phyloP scores from a whole-genome alignment of 495 filamentous ascomycete species.

The Aspergillus egyptiacus region DNA sequence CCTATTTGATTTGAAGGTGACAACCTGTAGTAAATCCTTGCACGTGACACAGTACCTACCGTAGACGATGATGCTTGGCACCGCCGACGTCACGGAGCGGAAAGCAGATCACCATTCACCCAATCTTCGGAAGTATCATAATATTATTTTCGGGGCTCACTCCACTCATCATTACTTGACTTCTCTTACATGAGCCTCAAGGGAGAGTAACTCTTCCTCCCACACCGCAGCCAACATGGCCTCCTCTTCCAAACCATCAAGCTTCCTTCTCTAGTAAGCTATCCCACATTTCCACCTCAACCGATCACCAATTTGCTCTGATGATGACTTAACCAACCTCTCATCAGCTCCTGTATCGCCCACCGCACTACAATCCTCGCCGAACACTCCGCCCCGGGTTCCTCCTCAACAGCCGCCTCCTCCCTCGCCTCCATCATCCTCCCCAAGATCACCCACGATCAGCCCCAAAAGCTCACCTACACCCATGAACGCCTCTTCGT shows the following conservation, averaged over 20 bases:
- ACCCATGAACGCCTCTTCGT: conserved; percentile 86
- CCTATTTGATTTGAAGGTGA: no score
- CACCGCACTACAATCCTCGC: conserved; percentile 85
- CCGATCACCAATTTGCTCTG: not conserved
- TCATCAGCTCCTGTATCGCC: conserved; percentile 76
- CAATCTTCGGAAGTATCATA: not conserved
- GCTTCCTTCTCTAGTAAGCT: conserved; percentile 74
- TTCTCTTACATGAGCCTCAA: not conserved
- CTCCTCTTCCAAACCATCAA: conserved; percentile 69
- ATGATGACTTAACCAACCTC: conserved; percentile 15
- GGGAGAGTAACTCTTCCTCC: not conserved
- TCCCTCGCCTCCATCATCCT: conserved; percentile 92
- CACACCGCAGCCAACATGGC: conserved; percentile 50
- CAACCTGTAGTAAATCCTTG: no score
- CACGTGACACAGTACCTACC: conserved; percentile 18
- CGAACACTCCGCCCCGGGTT: conserved; percentile 74
- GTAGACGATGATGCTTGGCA: conserved; percentile 13
- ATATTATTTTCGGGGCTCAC: not conserved
- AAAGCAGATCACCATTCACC: not conserved
- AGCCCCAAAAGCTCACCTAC: conserved; percentile 86
- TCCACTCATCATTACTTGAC: not conserved
- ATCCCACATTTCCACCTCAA: not conserved
- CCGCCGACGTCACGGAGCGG: conserved; percentile 22
- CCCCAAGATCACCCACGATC: conserved; percentile 80
- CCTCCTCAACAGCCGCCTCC: conserved; percentile 64